phyloP scores from a whole-genome alignment of 768 basidiomycete species.

The Serendipita indica region DNA sequence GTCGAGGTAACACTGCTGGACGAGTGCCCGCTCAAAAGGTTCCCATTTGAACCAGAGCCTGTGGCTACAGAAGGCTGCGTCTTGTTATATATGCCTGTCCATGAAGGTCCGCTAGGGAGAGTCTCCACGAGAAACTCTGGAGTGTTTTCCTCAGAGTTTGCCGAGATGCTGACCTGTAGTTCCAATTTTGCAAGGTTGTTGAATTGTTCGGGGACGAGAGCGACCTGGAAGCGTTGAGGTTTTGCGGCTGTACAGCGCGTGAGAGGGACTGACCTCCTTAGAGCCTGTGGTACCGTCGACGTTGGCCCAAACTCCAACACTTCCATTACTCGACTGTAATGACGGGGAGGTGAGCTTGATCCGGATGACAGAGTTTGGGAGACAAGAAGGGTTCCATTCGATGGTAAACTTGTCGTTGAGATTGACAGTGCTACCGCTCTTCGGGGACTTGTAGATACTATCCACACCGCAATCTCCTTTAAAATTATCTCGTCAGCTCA shows the following conservation, averaged over 20 bases:
- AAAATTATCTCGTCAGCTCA: not conserved
- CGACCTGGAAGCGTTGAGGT: not conserved
- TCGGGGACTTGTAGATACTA: slow-evolving; percentile 42
- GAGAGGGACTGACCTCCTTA: not conserved
- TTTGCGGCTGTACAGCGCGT: not conserved
- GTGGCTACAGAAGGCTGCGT: not conserved
- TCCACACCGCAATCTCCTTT: slow-evolving; percentile 10
- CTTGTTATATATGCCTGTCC: not conserved
- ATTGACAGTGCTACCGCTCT: slow-evolving; percentile 32
- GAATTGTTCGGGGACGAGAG: not conserved
- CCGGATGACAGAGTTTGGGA: slow-evolving; percentile 39
- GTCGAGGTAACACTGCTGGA: not conserved
- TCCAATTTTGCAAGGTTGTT: not conserved
- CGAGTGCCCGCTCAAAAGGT: not conserved
- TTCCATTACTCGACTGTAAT: not conserved
- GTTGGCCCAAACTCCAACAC: not conserved
- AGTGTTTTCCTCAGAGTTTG: not conserved
- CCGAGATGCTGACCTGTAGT: not conserved
- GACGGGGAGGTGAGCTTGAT: slow-evolving; percentile 50
- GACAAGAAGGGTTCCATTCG: slow-evolving; percentile 45
- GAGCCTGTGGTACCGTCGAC: not conserved
- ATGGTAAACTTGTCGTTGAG: slow-evolving; percentile 38
- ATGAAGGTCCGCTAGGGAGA: not conserved
- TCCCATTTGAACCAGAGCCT: not conserved
- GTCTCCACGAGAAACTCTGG: not conserved